A percentile compares a stretch with the other conserved stretches of the same genome.
Conservation (phyloP, 2,329 filamentous ascomycete genomes). For the Berkeleyomyces basicola region DNA sequence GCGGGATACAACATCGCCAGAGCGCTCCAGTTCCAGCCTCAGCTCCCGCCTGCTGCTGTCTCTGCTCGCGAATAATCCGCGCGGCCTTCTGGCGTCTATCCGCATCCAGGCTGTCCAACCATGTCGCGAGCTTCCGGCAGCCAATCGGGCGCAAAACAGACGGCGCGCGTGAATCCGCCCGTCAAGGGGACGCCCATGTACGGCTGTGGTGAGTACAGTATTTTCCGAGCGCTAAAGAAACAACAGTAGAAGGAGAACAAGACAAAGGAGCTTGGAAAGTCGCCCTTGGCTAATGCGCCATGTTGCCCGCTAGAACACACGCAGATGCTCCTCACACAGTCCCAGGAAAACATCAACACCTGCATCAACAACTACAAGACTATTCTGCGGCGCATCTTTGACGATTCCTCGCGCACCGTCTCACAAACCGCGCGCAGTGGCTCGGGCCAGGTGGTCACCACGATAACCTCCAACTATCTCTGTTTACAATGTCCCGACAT, state of each 20-base stretch:
- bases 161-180: slow-evolving; percentile 33
- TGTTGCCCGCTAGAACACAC: slow-evolving; percentile 44
- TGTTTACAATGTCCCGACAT: slow-evolving; percentile 59
- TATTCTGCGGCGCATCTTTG: slow-evolving; percentile 53
- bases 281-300: slow-evolving; percentile 18
- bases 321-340: slow-evolving; percentile 45
- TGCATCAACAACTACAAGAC: slow-evolving; percentile 57
- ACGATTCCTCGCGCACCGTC: slow-evolving; percentile 41
- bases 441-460: slow-evolving; percentile 41
- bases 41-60: neutral
- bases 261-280: neutral
- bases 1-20: neutral
- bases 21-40: neutral
- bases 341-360: slow-evolving; percentile 47
- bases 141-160: slow-evolving; percentile 6
- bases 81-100: no score
- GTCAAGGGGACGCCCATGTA: slow-evolving; percentile 42
- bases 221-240: neutral
- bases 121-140: slow-evolving; percentile 8
- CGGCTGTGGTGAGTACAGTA: slow-evolving; percentile 40
- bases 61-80: no score
- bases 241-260: neutral
- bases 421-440: slow-evolving; percentile 45
- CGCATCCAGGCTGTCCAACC: no score
- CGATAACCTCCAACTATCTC: slow-evolving; percentile 51